Conservation (phyloP, 495 filamentous ascomycete genomes). For the Pyrenula aspistea region DNA sequence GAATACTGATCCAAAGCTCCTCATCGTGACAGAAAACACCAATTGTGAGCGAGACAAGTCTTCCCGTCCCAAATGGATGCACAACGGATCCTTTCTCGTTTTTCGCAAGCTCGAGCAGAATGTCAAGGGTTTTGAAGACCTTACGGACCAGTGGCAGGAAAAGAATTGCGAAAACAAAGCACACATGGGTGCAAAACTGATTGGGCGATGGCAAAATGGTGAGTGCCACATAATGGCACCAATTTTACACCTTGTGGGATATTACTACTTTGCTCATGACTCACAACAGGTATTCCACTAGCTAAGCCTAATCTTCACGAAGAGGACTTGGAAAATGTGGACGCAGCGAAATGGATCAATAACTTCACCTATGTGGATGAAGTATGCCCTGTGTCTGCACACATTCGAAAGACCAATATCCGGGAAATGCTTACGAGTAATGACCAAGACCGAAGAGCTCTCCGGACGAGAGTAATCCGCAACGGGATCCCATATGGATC, state of each 20-base stretch:
- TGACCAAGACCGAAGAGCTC: background rate
- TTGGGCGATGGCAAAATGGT: conserved; percentile 28
- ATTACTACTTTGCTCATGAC: background rate
- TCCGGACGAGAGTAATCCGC: conserved; percentile 8
- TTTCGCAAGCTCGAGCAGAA: conserved; percentile 23
- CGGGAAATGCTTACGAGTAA: conserved; percentile 9
- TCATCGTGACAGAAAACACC: background rate
- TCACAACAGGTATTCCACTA: conserved; percentile 2
- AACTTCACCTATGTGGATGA: conserved; percentile 13
- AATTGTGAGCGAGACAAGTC: background rate
- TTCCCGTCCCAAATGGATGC: conserved; percentile 13
- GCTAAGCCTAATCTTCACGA: conserved; percentile 1
- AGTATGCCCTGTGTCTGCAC: conserved; percentile 22
- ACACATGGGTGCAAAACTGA: conserved; percentile 19
- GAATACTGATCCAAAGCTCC: background rate
- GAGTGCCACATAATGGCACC: background rate
- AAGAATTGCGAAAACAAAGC: conserved; percentile 8
- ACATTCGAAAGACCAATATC: conserved; percentile 24
- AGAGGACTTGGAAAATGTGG: background rate
- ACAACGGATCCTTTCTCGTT: conserved; percentile 25
- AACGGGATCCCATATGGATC: conserved; percentile 20
- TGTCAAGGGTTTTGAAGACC: conserved; percentile 15
- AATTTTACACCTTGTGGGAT: background rate
- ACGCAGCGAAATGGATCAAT: conserved; percentile 7
- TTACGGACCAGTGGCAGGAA: background rate